These are phyloP conservation scores for Pythium graminicola DNA, from an alignment of 352 stramenopile species.

Conservation along the genomic window DNA sequence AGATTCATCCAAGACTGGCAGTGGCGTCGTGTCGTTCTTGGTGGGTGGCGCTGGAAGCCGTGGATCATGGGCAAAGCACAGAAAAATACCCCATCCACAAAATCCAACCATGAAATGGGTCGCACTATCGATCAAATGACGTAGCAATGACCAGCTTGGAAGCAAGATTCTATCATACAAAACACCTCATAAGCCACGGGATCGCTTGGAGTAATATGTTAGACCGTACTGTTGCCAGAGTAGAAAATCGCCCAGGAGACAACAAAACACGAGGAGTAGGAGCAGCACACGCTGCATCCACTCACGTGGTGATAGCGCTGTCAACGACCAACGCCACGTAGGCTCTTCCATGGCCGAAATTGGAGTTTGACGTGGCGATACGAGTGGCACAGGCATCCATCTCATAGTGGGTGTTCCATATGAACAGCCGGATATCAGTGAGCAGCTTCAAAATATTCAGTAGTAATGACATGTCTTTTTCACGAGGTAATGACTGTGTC, in stretches of 20 bases:
- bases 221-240: conserved; percentile 48
- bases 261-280: conserved; percentile 38
- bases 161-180: conserved; percentile 13
- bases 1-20: conserved; percentile 17
- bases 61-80: conserved; percentile 29
- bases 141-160: conserved; percentile 30
- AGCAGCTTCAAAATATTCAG: not conserved
- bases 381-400: conserved; percentile 4
- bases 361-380: not conserved
- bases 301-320: conserved; percentile 22
- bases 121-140: conserved; percentile 55
- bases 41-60: conserved; percentile 9
- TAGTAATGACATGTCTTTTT: not conserved
- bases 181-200: not conserved
- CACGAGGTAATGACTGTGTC: not conserved
- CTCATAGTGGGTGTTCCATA: not conserved
- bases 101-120: conserved; percentile 50
- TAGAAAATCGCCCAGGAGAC: conserved; percentile 46
- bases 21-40: conserved; percentile 11
- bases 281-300: conserved; percentile 37
- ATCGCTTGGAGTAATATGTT: not conserved
- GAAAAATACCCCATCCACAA: conserved; percentile 55
- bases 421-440: conserved; percentile 5
- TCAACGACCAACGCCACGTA: conserved; percentile 23
- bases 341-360: conserved; percentile 13